Evolutionary conservation across 345 rosid species (phyloP).

Genomic region (Euphorbia peplus): DNA sequence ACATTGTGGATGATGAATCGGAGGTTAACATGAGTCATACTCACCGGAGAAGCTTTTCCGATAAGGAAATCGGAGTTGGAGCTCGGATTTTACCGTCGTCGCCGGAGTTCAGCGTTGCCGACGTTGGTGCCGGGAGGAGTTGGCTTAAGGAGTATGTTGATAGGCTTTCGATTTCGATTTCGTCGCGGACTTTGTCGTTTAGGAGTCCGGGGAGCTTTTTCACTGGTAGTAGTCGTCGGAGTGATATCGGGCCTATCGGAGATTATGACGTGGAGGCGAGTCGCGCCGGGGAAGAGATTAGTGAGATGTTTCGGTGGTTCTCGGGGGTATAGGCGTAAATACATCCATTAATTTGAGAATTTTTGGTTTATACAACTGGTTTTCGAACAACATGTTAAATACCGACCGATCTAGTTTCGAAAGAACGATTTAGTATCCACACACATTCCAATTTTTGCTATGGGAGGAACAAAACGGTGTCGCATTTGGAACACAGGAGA

Average conservation of each 20-base stretch:
- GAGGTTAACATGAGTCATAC: conserved; percentile 50
- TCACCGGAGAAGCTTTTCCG: conserved; percentile 44
- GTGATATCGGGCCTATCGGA: conserved; percentile 33
- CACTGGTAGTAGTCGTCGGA: conserved; percentile 80
- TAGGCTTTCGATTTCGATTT: conserved; percentile 57
- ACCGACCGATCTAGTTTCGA: too few species aligned
- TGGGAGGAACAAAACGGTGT: not conserved
- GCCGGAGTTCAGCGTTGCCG: conserved; percentile 46
- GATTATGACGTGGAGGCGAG: conserved; percentile 66
- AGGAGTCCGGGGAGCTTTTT: conserved; percentile 80
- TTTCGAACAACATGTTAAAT: too few species aligned
- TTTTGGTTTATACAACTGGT: not conserved
- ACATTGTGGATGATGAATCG: conserved; percentile 67
- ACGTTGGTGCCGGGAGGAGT: conserved; percentile 59
- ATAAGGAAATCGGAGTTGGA: conserved; percentile 36
- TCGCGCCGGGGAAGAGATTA: conserved; percentile 78
- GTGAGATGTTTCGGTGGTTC: conserved; percentile 85
- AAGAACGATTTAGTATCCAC: too few species aligned
- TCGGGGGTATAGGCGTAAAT: conserved; percentile 57
- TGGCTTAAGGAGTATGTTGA: conserved; percentile 89
- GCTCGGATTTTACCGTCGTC: conserved; percentile 15
- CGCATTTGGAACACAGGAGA: not conserved
- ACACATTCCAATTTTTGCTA: conserved; percentile 14
- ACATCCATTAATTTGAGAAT: not conserved
- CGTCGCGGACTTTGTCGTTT: conserved; percentile 68